A percentile compares a stretch with the other conserved stretches of the same genome.
phyloP scores from a whole-genome alignment of 352 stramenopile genomes.

The Globisporangium takayamanum region DNA sequence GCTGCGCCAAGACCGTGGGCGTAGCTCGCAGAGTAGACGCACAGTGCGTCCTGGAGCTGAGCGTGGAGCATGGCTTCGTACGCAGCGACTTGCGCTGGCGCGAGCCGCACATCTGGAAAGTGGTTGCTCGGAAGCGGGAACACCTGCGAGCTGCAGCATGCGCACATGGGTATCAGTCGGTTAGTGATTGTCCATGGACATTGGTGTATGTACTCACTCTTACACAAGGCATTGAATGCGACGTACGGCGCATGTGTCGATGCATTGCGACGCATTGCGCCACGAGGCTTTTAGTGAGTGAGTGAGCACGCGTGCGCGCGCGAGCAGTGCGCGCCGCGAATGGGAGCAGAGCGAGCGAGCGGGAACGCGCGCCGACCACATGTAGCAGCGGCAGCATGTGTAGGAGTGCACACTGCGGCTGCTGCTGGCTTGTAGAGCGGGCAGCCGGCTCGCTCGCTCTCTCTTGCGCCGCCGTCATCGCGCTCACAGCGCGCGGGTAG shows the following conservation, averaged over 20 bases:
- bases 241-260: slow-evolving; percentile 4
- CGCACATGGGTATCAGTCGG: not conserved
- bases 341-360: not conserved
- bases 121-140: slow-evolving; percentile 5
- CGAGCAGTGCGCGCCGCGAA: not conserved
- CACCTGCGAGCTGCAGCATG: slow-evolving; percentile 6
- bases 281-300: not conserved
- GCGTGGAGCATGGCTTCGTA: slow-evolving; percentile 37
- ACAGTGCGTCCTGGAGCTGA: slow-evolving; percentile 38
- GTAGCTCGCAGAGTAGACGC: slow-evolving; percentile 21
- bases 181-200: not conserved
- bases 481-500: too few species aligned
- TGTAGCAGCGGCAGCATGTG: too few species aligned
- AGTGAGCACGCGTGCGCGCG: too few species aligned
- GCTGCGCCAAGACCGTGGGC: slow-evolving; percentile 8
- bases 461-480: too few species aligned
- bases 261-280: slow-evolving; percentile 1
- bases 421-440: too few species aligned
- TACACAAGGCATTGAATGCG: not conserved
- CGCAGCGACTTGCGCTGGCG: slow-evolving; percentile 13
- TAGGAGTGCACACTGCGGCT: too few species aligned
- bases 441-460: too few species aligned
- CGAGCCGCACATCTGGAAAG: slow-evolving; percentile 28
- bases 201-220: not conserved
- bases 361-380: too few species aligned